These are phyloP conservation scores for Ceratocystis ficicola DNA, from an alignment of 2,329 filamentous ascomycete genomes.

Conservation along the genomic window DNA sequence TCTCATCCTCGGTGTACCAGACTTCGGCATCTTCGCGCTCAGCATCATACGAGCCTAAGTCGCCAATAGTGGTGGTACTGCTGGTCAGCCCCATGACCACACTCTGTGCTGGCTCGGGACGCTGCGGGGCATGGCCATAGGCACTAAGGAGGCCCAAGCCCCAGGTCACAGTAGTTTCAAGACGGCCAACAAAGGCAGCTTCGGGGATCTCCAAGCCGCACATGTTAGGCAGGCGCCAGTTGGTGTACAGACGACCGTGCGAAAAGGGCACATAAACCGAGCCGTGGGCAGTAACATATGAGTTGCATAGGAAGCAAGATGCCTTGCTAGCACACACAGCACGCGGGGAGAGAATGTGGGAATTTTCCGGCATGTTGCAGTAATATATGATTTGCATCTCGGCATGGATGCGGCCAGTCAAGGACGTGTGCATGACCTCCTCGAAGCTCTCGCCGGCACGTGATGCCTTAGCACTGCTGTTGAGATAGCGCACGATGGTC, in stretches of 20 bases:
- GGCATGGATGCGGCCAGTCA: constrained; percentile 35
- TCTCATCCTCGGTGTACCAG: constrained; percentile 3
- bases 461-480: constrained; percentile 16
- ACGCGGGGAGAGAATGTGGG: constrained; percentile 29
- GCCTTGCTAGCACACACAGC: constrained; percentile 39
- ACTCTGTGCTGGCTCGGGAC: constrained; percentile 20
- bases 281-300: constrained; percentile 35
- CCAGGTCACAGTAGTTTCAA: constrained; percentile 19
- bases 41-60: background rate
- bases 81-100: constrained; percentile 17
- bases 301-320: constrained; percentile 41
- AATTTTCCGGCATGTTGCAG: constrained; percentile 29
- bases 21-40: constrained; percentile 11
- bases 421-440: constrained; percentile 22
- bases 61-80: constrained; percentile 10
- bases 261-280: constrained; percentile 32
- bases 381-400: constrained; percentile 39
- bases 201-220: constrained; percentile 15
- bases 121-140: constrained; percentile 18
- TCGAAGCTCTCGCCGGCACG: constrained; percentile 18
- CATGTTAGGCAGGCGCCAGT: constrained; percentile 34
- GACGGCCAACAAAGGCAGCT: constrained; percentile 19
- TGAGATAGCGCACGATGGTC: constrained; percentile 17
- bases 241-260: constrained; percentile 36
- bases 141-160: constrained; percentile 19